Percentiles rank a stretch among this genome's conserved stretches.
phyloP scores from a whole-genome alignment of 169 alveolate species.

The Perkinsus marinus region DNA sequence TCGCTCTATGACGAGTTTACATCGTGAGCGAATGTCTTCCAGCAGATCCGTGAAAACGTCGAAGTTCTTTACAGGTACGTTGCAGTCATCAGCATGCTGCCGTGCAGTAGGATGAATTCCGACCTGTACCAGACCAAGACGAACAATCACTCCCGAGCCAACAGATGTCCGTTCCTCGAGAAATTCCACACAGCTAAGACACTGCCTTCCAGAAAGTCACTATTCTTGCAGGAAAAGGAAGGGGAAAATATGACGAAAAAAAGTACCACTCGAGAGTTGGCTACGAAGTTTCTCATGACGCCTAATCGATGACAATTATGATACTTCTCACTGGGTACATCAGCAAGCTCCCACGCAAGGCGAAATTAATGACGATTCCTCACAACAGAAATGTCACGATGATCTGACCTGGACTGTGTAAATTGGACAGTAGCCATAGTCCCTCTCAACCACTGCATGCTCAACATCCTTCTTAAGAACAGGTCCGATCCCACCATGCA shows the following conservation, averaged over 20 bases:
- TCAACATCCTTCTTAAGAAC: constrained; percentile 49
- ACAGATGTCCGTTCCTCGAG: no score
- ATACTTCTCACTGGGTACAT: no score
- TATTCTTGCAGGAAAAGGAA: no score
- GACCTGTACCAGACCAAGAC: not conserved
- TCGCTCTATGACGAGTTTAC: not conserved
- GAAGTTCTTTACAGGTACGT: constrained; percentile 15
- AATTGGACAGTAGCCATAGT: constrained; percentile 50
- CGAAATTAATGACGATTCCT: not conserved
- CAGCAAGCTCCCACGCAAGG: no score
- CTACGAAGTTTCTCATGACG: no score
- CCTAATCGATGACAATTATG: no score
- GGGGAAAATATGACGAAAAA: no score
- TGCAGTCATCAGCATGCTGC: not conserved
- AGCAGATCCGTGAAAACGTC: constrained; percentile 60
- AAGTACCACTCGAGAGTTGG: no score
- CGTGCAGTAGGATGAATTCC: not conserved
- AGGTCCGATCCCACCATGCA: constrained; percentile 21
- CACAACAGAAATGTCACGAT: not conserved
- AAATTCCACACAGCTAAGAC: no score
- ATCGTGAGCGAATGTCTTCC: constrained; percentile 40
- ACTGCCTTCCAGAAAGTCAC: no score
- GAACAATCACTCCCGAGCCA: no score
- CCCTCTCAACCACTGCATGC: constrained; percentile 65
- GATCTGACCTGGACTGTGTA: constrained; percentile 55